These are phyloP conservation scores for Canna indica DNA, from an alignment of 176 grass and related monocot species.

Conservation along the genomic window DNA sequence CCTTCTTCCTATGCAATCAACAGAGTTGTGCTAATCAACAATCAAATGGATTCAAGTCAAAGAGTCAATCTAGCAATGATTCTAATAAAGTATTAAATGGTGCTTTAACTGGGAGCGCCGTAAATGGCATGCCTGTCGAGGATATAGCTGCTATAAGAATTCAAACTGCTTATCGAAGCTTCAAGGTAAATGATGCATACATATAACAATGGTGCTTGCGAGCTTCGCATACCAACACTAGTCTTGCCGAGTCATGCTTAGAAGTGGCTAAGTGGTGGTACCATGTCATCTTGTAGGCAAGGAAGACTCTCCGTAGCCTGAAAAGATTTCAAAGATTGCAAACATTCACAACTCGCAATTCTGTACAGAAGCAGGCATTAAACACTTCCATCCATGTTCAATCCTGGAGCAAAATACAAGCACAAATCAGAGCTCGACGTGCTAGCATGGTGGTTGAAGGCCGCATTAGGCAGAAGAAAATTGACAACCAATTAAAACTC, in stretches of 20 bases:
- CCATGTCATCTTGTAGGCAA: slow-evolving; percentile 31
- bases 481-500: slow-evolving; percentile 82
- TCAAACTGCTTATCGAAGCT: slow-evolving; percentile 15
- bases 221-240: too few species aligned
- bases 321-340: slow-evolving; percentile 60
- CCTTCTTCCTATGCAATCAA: not conserved
- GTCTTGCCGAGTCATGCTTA: not conserved
- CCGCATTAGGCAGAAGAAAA: slow-evolving; percentile 74
- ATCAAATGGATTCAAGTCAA: slow-evolving; percentile 1
- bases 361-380: slow-evolving; percentile 75
- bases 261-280: not conserved
- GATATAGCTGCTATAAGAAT: slow-evolving; percentile 2
- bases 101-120: not conserved
- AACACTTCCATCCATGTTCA: slow-evolving; percentile 58
- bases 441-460: slow-evolving; percentile 83
- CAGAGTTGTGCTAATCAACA: not conserved
- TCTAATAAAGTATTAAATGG: not conserved
- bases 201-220: not conserved
- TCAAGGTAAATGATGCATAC: not conserved
- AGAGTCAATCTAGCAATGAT: not conserved
- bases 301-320: slow-evolving; percentile 55
- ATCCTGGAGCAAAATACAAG: slow-evolving; percentile 80
- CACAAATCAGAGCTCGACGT: slow-evolving; percentile 69
- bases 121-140: not conserved
- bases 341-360: slow-evolving; percentile 32